Conservation (phyloP, 2,329 filamentous ascomycete species). For the Hypomyces perniciosus region DNA sequence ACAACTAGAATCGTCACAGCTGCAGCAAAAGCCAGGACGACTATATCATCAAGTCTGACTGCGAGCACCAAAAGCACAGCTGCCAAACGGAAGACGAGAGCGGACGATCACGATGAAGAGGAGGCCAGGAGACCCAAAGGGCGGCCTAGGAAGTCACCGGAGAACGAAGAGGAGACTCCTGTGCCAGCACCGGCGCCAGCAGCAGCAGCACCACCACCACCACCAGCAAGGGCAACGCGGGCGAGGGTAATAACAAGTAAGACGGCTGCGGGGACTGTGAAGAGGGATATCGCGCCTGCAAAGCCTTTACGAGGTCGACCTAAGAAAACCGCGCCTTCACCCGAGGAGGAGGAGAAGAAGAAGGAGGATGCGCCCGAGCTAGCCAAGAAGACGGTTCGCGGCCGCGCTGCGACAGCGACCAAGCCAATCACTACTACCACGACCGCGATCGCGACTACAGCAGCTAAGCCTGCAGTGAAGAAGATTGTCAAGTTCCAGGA, state of each 20-base stretch:
- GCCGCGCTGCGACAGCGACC: slow-evolving; percentile 21
- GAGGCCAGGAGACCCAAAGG: slow-evolving; percentile 37
- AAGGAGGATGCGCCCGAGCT: slow-evolving; percentile 20
- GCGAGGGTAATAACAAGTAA: slow-evolving; percentile 23
- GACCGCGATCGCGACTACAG: slow-evolving; percentile 18
- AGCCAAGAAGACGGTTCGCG: slow-evolving; percentile 27
- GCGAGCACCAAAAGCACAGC: slow-evolving; percentile 29
- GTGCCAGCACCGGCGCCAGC: slow-evolving; percentile 14
- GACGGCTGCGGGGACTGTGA: slow-evolving; percentile 19
- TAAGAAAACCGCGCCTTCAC: slow-evolving; percentile 31
- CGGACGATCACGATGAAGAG: slow-evolving; percentile 47
- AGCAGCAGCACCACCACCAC: background rate
- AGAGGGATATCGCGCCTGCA: slow-evolving; percentile 21
- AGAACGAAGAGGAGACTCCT: slow-evolving; percentile 16
- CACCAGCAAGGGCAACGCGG: slow-evolving; percentile 24
- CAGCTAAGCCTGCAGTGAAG: slow-evolving; percentile 42
- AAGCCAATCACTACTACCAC: slow-evolving; percentile 26
- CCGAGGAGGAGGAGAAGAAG: slow-evolving; percentile 17
- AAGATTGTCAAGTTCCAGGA: slow-evolving; percentile 60
- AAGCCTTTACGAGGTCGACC: slow-evolving; percentile 39
- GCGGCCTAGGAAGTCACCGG: slow-evolving; percentile 36
- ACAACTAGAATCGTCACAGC: slow-evolving; percentile 43
- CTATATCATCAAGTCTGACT: slow-evolving; percentile 22
- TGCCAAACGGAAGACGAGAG: slow-evolving; percentile 45
- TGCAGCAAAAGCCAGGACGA: slow-evolving; percentile 37